Base-by-base conservation (phyloP, 2,329 filamentous ascomycete species). In the Pseudogymnoascus sp. region DNA sequence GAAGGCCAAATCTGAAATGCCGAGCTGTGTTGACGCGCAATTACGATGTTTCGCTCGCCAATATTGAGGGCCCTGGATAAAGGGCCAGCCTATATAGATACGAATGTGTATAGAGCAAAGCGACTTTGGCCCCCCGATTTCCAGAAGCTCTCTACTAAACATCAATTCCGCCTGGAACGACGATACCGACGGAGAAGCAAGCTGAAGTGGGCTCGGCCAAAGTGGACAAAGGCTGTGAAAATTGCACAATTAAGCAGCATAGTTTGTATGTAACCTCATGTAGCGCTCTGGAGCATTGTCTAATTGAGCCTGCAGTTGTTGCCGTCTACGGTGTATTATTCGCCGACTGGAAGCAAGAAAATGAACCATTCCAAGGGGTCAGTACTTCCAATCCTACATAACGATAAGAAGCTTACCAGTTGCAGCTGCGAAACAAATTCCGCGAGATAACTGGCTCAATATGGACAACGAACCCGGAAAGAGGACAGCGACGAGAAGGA, bases 111-210 rank as follows among this genome's bases (percentile, higher is more conserved):
- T 76, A 83, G 79, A 69, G 83, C 85, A 58, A 87, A 89, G 75
- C 89, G 88, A 72, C 78, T 84, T 66, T 93, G 90, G 90, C 90
- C 90, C 63, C 90, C 90, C 11, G 86, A 92, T 74, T 89, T 93
- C 74, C 77, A 80, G 65, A 82, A 84, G 71, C 81, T 93, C 64
- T 84, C 84, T 38, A 77, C 80, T 55, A 88, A 89, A 73, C 85
- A 92, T 71, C 87, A 92, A 74, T 88, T 92, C 72, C 82, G 85
- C 45, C 87, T 91, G 68, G 90, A 93, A 78, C 86, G 89, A 73
- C 87, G 88, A 71, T 92, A 88, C 76, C 89, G 91, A 75, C 81
- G 90, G 60, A 82, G 90, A 61, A 75, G 88, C 25, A 80, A 81
- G 63, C 74, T 89, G 67, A 83, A 84, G 68, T 83, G 82, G 71